These are phyloP conservation scores for Botrytis galanthina DNA, from an alignment of 2,329 filamentous ascomycete species.

Conservation along the genomic window DNA sequence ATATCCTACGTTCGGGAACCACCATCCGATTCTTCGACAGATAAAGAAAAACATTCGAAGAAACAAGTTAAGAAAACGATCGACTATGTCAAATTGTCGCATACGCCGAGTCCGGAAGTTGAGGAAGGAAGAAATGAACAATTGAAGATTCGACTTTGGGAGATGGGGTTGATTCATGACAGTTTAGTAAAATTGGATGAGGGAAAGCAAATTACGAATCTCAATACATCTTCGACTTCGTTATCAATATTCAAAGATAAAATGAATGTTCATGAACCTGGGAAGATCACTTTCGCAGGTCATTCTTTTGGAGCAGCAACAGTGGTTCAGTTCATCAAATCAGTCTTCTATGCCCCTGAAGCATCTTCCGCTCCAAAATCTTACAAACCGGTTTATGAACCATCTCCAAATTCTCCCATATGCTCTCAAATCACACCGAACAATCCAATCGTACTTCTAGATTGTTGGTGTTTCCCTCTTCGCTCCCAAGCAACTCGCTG, in stretches of 20 bases:
- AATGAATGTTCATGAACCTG: conserved; percentile 68
- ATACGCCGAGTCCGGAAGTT: conserved; percentile 63
- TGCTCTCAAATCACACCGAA: conserved; percentile 64
- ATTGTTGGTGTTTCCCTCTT: conserved; percentile 78
- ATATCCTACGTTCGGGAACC: conserved; percentile 68
- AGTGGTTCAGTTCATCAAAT: conserved; percentile 74
- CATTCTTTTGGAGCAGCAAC: conserved; percentile 81
- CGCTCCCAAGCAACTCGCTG: conserved; percentile 59
- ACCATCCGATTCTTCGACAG: conserved; percentile 41
- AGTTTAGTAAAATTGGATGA: conserved; percentile 65
- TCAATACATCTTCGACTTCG: conserved; percentile 50
- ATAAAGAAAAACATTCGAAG: conserved; percentile 31
- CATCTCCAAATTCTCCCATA: conserved; percentile 54
- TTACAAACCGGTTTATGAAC: conserved; percentile 61
- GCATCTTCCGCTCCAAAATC: conserved; percentile 45
- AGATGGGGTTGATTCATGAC: conserved; percentile 69
- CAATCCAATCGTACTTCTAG: conserved; percentile 67
- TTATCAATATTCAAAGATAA: conserved; percentile 59
- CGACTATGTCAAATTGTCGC: conserved; percentile 53
- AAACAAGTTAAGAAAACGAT: conserved; percentile 37
- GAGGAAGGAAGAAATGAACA: conserved; percentile 68
- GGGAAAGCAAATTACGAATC: conserved; percentile 49
- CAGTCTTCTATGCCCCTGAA: conserved; percentile 61
- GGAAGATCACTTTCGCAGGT: conserved; percentile 71
- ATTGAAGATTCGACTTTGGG: conserved; percentile 73